Evolutionary conservation across 129 eudicot species (phyloP), one percentile per base, ranked within the genome.

Genomic region (Flaveria ramosissima): DNA sequence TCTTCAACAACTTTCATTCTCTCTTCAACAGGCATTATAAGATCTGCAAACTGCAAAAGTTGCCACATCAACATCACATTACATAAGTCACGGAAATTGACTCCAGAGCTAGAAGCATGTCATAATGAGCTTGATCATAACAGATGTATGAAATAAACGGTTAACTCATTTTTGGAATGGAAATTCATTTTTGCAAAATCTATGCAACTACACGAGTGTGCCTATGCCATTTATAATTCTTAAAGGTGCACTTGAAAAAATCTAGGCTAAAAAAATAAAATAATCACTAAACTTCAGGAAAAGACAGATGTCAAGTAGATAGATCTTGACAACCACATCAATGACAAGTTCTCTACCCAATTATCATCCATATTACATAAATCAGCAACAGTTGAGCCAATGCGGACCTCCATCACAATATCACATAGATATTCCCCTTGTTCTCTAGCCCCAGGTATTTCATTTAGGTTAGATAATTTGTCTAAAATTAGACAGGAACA

Each of bases 1-100:
- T 89, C 86, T 78, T 87, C 81, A 47, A 92, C 96, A 62, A 41
- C 81, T 80, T 78, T 78, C 89, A 83, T 89, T 79, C 97, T 89
- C 68, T 81, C 85, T 77, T 92, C 95, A 87, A 87, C 81, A n/a
- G 97, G 96, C 92, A 85, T 72, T 74, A 92, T 92, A 62, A 92
- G 82, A 75, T 89, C 86, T 20, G 92, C 71, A 82, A 79, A 92
- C 97, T 92, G 88, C 82, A 83, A 81, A 76, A 78, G 50, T 60
- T 24, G 64, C 47, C 65, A 55, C 73, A 73, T 50, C 47, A 59
- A 65, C 42, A 77, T 73, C n/a, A 45, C 42, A 32, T 15, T 47
- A 43, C 70, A 77, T 24, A 72, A 9, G 32, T 70, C 42, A 53
- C 52, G 21, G 60, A 73, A 72, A 52, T 17, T 52, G 51, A 39